Conservation (phyloP, 1,284 basidiomycete species). For the Trametes sp. region DNA sequence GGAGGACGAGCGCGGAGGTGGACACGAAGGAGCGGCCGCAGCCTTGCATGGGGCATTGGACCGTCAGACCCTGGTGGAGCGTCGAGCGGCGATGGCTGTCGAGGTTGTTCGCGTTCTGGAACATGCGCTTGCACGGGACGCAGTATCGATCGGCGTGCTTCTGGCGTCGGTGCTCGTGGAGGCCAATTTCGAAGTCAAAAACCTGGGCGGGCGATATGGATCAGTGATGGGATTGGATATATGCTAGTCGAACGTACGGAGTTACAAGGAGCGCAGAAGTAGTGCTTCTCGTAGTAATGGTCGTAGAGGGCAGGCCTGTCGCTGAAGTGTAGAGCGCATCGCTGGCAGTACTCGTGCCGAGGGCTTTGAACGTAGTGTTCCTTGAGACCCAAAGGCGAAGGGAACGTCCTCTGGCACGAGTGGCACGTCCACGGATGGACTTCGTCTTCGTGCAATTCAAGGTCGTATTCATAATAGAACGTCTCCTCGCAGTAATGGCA, state of each 20-base stretch:
- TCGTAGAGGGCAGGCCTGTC: conserved; percentile 23
- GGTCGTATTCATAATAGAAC: conserved; percentile 21
- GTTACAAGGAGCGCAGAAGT: conserved; percentile 26
- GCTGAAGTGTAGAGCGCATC: conserved; percentile 36
- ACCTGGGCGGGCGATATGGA: conserved; percentile 9
- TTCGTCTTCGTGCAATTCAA: conserved; percentile 37
- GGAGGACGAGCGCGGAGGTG: conserved; percentile 40
- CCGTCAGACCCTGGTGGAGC: conserved; percentile 30
- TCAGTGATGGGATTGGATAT: not conserved
- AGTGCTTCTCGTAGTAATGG: conserved; percentile 30
- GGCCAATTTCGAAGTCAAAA: conserved; percentile 22
- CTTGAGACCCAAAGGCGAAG: conserved; percentile 10
- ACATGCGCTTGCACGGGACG: conserved; percentile 37
- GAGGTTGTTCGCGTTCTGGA: conserved; percentile 37
- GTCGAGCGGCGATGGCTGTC: conserved; percentile 38
- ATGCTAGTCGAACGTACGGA: conserved; percentile 22
- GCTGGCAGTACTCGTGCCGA: conserved; percentile 31
- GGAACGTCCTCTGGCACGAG: conserved; percentile 40
- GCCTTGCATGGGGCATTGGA: conserved; percentile 36
- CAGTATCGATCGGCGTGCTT: conserved; percentile 38
- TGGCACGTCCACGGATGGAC: conserved; percentile 47
- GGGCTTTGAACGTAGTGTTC: conserved; percentile 25
- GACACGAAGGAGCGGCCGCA: conserved; percentile 41
- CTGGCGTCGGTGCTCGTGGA: conserved; percentile 37
- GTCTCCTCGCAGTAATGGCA: too few relatives aligned